Evolutionary conservation across 768 basidiomycete species (phyloP).

Genomic region (Dioszegia aurantiaca): DNA sequence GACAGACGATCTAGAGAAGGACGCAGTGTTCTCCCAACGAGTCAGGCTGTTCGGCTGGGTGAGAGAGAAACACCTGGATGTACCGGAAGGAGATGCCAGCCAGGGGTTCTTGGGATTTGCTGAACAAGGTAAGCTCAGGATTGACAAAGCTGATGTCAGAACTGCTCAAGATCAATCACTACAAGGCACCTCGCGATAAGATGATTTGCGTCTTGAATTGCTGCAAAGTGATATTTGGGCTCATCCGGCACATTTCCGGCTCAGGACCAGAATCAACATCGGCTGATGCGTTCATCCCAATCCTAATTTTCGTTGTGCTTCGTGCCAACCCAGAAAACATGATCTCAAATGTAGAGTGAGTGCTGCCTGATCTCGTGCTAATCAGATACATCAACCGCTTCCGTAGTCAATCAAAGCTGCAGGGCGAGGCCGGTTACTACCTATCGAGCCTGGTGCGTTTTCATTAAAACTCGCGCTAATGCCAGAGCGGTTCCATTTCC

Average conservation of each 20-base stretch:
- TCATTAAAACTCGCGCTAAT: neutral
- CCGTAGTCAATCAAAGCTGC: slow-evolving; percentile 79
- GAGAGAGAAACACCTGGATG: slow-evolving; percentile 80
- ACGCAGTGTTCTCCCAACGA: slow-evolving; percentile 82
- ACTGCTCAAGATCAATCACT: slow-evolving; percentile 93
- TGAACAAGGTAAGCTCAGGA: slow-evolving; percentile 41
- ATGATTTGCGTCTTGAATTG: slow-evolving; percentile 94
- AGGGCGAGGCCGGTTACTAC: slow-evolving; percentile 96
- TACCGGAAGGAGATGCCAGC: slow-evolving; percentile 62
- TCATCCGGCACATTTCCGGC: slow-evolving; percentile 75
- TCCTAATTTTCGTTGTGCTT: slow-evolving; percentile 88
- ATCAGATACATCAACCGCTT: slow-evolving; percentile 91
- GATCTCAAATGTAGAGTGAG: slow-evolving; percentile 89
- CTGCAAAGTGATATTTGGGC: slow-evolving; percentile 98
- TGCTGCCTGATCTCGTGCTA: neutral
- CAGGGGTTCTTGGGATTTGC: slow-evolving; percentile 67
- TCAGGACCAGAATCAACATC: slow-evolving; percentile 62
- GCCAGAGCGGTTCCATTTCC: slow-evolving; percentile 88
- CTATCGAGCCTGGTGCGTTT: slow-evolving; percentile 76
- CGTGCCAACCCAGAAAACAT: slow-evolving; percentile 91
- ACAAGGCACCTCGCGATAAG: slow-evolving; percentile 97
- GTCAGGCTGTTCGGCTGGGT: slow-evolving; percentile 91
- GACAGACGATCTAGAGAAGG: slow-evolving; percentile 92
- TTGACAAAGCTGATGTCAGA: slow-evolving; percentile 55
- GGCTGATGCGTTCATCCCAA: slow-evolving; percentile 91